Conservation (phyloP, 2,329 filamentous ascomycete species). For the Colletotrichum aenigma region DNA sequence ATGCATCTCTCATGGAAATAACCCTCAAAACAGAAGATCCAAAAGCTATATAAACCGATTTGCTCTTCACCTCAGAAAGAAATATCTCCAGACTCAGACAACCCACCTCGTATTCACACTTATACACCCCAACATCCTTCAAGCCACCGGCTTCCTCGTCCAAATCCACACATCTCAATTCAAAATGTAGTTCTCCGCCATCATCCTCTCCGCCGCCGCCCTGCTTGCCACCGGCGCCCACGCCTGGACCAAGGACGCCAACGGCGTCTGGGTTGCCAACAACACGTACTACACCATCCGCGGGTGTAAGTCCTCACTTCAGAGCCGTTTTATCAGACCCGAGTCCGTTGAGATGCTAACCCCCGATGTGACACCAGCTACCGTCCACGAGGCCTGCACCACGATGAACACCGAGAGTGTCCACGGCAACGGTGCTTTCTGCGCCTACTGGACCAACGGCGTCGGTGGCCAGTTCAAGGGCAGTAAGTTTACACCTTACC, state of each 20-base stretch:
- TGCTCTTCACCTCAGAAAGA: neutral
- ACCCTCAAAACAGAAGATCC: rapidly evolving
- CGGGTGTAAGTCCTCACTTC: neutral
- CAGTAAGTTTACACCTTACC: too few relatives aligned
- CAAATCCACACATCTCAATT: neutral
- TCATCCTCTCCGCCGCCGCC: neutral
- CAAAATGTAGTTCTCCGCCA: neutral
- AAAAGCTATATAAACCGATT: neutral
- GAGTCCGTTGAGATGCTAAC: neutral
- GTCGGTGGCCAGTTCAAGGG: neutral
- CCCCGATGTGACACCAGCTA: neutral
- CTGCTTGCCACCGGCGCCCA: neutral
- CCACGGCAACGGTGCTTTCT: neutral
- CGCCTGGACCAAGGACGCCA: neutral
- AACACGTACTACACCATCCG: neutral
- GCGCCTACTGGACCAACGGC: neutral
- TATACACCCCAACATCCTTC: neutral
- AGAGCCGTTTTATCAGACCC: rapidly evolving
- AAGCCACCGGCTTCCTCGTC: rapidly evolving
- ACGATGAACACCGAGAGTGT: neutral
- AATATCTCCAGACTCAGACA: neutral
- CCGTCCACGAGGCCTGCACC: constrained; percentile 5
- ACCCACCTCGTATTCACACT: neutral
- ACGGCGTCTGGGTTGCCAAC: neutral
- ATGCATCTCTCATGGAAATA: neutral